phyloP scores from a whole-genome alignment of 176 grass and related monocot species.

The Pharus latifolius region DNA sequence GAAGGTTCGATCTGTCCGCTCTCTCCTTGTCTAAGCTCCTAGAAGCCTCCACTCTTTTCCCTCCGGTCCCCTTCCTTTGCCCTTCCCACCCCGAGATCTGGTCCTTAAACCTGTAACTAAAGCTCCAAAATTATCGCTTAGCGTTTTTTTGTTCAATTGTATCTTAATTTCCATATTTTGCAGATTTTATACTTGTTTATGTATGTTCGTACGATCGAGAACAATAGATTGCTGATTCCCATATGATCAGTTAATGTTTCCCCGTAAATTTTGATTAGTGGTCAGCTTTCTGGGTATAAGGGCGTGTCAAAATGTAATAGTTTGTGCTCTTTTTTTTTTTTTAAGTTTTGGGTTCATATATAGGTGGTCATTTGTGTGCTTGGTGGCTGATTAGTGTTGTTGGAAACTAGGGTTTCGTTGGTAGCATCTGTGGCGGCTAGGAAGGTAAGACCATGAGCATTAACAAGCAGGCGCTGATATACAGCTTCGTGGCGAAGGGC shows the following conservation, averaged over 20 bases:
- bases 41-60: not conserved
- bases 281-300: not conserved
- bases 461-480: conserved; percentile 70
- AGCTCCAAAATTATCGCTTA: too few species aligned
- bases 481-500: conserved; percentile 94
- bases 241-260: not conserved
- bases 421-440: not conserved
- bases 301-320: not conserved
- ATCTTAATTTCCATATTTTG: too few species aligned
- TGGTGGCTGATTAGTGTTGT: not conserved
- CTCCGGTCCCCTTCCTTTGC: not conserved
- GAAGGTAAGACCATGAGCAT: conserved; percentile 42
- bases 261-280: not conserved
- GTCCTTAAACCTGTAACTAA: too few species aligned
- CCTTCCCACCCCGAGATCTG: conserved; percentile 9
- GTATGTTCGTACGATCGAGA: too few species aligned
- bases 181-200: too few species aligned
- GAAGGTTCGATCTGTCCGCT: conserved; percentile 2
- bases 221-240: too few species aligned
- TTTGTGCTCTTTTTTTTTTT: not conserved
- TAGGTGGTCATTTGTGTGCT: not conserved
- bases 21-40: not conserved
- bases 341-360: too few species aligned
- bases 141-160: too few species aligned
- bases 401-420: not conserved